These are phyloP conservation scores for Punctularia strigosozonata DNA, from an alignment of 768 basidiomycete species.

Conservation along the genomic window DNA sequence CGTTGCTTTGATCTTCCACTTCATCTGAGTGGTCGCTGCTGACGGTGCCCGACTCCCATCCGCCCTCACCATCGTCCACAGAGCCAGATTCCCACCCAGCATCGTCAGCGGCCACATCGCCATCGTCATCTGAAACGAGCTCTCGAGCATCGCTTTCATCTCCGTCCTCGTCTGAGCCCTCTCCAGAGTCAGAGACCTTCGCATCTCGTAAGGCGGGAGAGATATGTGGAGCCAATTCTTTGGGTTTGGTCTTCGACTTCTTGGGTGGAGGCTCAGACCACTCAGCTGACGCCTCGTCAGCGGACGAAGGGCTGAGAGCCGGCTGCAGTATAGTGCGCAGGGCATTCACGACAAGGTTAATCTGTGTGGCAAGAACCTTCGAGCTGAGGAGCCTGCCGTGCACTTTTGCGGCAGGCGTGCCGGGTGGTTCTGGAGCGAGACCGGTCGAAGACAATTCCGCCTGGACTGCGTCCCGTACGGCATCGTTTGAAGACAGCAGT, in stretches of 20 bases:
- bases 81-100: constrained; percentile 48
- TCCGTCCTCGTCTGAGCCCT: constrained; percentile 3
- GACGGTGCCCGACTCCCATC: neutral
- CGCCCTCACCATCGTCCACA: constrained; percentile 14
- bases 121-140: constrained; percentile 10
- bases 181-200: neutral
- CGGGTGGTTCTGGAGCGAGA: constrained; percentile 22
- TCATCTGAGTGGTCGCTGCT: constrained; percentile 2
- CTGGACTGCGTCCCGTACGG: constrained; percentile 31
- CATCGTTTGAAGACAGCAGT: constrained; percentile 35
- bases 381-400: constrained; percentile 68
- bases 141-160: constrained; percentile 12
- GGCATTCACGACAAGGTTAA: constrained; percentile 37
- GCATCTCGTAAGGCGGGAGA: neutral
- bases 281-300: too few species aligned
- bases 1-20: constrained; percentile 1
- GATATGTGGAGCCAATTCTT: too few species aligned
- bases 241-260: too few species aligned
- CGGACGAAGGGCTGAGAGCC: too few species aligned
- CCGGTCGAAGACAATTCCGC: constrained; percentile 29
- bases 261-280: too few species aligned
- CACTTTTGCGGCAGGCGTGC: constrained; percentile 42
- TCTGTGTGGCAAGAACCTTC: constrained; percentile 53
- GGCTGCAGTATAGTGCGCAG: constrained; percentile 33
- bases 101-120: constrained; percentile 16